These are phyloP conservation scores for Tetraselmis chui DNA, from an alignment of 139 green algal genomes.

Conservation along the genomic window DNA sequence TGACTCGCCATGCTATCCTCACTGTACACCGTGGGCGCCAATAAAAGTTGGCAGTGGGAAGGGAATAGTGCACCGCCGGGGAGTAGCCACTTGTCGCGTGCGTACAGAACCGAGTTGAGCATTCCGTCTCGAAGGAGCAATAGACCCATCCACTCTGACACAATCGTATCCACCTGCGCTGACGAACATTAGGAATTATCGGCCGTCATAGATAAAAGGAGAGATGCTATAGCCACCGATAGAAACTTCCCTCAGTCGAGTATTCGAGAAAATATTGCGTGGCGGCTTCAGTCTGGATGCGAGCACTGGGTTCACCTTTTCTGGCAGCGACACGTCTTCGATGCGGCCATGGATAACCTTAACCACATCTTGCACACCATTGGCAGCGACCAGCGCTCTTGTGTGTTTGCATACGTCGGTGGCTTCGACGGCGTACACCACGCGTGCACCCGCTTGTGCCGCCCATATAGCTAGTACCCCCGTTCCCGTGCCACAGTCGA, in stretches of 20 bases:
- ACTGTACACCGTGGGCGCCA: neutral
- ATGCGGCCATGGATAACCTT: conserved; percentile 76
- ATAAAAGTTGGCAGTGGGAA: conserved; percentile 40
- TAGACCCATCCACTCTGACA: neutral
- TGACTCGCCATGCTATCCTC: neutral
- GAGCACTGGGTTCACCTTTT: conserved; percentile 70
- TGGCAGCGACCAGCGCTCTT: conserved; percentile 64
- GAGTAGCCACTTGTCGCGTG: conserved; percentile 85
- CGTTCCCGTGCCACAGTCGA: conserved; percentile 34
- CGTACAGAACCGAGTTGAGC: conserved; percentile 89
- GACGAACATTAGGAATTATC: too few relatives aligned
- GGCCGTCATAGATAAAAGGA: too few relatives aligned
- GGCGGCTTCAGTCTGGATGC: too few relatives aligned
- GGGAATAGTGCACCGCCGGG: conserved; percentile 91
- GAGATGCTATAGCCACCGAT: too few relatives aligned
- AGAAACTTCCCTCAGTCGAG: too few relatives aligned
- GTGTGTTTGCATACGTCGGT: conserved; percentile 86
- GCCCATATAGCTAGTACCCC: conserved; percentile 96
- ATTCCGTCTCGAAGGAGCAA: conserved; percentile 65
- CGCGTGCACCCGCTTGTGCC: conserved; percentile 63
- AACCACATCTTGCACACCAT: conserved; percentile 48
- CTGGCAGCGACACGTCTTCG: conserved; percentile 88
- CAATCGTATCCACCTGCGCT: neutral
- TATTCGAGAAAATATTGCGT: too few relatives aligned
- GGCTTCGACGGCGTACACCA: conserved; percentile 94